phyloP scores from a whole-genome alignment of 2,329 filamentous ascomycete species.

The Hortaea sp. region DNA sequence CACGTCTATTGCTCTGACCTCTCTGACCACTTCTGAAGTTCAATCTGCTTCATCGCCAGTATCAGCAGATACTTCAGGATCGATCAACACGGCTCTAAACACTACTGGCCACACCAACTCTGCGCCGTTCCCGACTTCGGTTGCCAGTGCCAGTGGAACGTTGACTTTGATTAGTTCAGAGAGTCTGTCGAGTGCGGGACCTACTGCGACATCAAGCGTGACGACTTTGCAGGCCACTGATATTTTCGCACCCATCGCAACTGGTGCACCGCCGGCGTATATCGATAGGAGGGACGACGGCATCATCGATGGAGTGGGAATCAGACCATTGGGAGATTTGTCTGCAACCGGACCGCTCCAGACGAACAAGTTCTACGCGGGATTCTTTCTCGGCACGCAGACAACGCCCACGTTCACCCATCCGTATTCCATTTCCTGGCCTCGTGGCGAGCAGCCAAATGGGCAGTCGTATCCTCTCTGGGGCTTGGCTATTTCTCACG shows the following conservation, averaged over 20 bases:
- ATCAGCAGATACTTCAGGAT: conserved; percentile 11
- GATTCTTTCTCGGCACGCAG: conserved; percentile 69
- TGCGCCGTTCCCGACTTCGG: conserved; percentile 21
- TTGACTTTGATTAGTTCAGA: conserved; percentile 22
- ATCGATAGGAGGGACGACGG: conserved; percentile 30
- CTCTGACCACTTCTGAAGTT: conserved; percentile 20
- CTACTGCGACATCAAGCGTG: conserved; percentile 16
- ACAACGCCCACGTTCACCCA: conserved; percentile 61
- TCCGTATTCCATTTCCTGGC: conserved; percentile 42
- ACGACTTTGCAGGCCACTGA: conserved; percentile 17
- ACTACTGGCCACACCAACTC: conserved; percentile 16
- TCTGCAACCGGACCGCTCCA: conserved; percentile 31
- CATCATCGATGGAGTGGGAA: conserved; percentile 30
- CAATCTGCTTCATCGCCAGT: conserved; percentile 16
- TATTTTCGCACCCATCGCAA: conserved; percentile 34
- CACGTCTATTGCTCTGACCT: conserved; percentile 16
- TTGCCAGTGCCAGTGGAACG: conserved; percentile 13
- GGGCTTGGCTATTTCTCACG: conserved; percentile 69
- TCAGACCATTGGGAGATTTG: conserved; percentile 32
- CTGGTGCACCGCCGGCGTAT: conserved; percentile 31
- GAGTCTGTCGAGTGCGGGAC: conserved; percentile 13
- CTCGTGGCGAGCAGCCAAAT: conserved; percentile 40
- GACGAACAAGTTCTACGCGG: conserved; percentile 64
- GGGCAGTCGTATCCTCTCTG: conserved; percentile 44
- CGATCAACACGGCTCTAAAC: conserved; percentile 14